Conservation (phyloP, 495 filamentous ascomycete genomes). For the Penicillium paradoxum region DNA sequence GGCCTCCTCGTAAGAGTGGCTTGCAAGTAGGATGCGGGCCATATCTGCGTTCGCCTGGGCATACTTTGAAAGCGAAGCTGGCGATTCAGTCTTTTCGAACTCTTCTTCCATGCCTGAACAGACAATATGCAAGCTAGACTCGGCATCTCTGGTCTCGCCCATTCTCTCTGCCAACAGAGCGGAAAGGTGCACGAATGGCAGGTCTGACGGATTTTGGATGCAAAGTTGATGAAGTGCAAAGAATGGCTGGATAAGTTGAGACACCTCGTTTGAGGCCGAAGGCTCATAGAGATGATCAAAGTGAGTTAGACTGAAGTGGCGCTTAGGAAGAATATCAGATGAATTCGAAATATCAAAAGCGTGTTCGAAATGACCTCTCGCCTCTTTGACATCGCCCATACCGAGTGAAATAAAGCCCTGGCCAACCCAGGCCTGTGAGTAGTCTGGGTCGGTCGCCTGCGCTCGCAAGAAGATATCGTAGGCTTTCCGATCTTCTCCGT, state of each 20-base stretch:
- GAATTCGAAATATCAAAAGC: conserved; percentile 87
- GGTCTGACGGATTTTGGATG: conserved; percentile 58
- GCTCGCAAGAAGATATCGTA: conserved; percentile 85
- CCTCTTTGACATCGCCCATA: conserved; percentile 67
- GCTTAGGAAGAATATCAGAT: conserved; percentile 62
- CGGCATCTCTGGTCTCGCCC: conserved; percentile 60
- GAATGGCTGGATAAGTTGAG: conserved; percentile 65
- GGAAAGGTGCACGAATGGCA: conserved; percentile 69
- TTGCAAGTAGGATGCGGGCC: conserved; percentile 69
- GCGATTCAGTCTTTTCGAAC: conserved; percentile 78
- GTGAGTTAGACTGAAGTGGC: conserved; percentile 67
- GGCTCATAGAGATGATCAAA: conserved; percentile 69
- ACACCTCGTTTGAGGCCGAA: conserved; percentile 54
- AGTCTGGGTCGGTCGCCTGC: conserved; percentile 91
- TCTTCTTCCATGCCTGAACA: conserved; percentile 67
- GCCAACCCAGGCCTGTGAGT: conserved; percentile 86
- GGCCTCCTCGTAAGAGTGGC: conserved; percentile 56
- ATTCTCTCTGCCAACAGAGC: conserved; percentile 78
- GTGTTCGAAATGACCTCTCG: conserved; percentile 83
- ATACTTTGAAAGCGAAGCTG: conserved; percentile 64
- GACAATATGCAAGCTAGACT: conserved; percentile 56
- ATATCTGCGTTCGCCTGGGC: conserved; percentile 85
- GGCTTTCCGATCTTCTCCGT: conserved; percentile 76
- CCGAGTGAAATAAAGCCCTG: conserved; percentile 80
- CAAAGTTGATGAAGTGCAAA: conserved; percentile 83